Evolutionary conservation across 495 filamentous ascomycete species (phyloP).

Genomic region (Penicillium silybi): DNA sequence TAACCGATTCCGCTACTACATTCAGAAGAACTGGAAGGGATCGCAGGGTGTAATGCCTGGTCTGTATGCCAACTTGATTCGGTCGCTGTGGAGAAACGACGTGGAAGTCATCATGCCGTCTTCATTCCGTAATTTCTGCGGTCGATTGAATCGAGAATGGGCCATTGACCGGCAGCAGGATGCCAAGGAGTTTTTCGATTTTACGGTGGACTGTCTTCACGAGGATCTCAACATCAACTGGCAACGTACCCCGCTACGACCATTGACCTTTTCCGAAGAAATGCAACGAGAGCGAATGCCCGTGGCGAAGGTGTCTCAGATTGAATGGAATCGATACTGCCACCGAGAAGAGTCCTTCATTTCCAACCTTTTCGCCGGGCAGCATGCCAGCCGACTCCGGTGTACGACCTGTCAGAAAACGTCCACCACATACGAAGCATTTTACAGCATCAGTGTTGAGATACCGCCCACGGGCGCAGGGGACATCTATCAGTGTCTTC

Average conservation of each 20-base stretch:
- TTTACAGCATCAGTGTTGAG: slow-evolving; percentile 65
- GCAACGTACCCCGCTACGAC: slow-evolving; percentile 52
- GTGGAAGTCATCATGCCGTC: slow-evolving; percentile 55
- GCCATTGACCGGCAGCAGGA: slow-evolving; percentile 67
- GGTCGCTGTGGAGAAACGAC: slow-evolving; percentile 68
- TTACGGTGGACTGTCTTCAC: slow-evolving; percentile 64
- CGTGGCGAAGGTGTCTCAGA: slow-evolving; percentile 52
- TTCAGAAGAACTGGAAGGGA: slow-evolving; percentile 63
- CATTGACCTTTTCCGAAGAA: slow-evolving; percentile 60
- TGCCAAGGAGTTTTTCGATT: slow-evolving; percentile 73
- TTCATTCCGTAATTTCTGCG: slow-evolving; percentile 54
- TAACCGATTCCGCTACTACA: slow-evolving; percentile 51
- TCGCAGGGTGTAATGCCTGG: slow-evolving; percentile 76
- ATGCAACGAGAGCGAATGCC: slow-evolving; percentile 60
- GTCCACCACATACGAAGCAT: slow-evolving; percentile 69
- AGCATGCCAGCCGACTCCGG: slow-evolving; percentile 59
- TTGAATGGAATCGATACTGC: slow-evolving; percentile 67
- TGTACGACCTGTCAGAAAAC: slow-evolving; percentile 63
- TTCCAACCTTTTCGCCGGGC: slow-evolving; percentile 66
- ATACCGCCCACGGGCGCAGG: slow-evolving; percentile 52
- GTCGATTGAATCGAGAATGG: slow-evolving; percentile 55
- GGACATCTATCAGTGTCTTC: slow-evolving; percentile 61
- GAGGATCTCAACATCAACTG: slow-evolving; percentile 73
- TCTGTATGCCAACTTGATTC: slow-evolving; percentile 69
- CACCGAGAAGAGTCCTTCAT: slow-evolving; percentile 65